Percentiles rank a stretch among this genome's conserved stretches.
These are phyloP conservation scores for Trichosanthes truncata DNA, from an alignment of 306 rosid species.

Conservation along the genomic window DNA sequence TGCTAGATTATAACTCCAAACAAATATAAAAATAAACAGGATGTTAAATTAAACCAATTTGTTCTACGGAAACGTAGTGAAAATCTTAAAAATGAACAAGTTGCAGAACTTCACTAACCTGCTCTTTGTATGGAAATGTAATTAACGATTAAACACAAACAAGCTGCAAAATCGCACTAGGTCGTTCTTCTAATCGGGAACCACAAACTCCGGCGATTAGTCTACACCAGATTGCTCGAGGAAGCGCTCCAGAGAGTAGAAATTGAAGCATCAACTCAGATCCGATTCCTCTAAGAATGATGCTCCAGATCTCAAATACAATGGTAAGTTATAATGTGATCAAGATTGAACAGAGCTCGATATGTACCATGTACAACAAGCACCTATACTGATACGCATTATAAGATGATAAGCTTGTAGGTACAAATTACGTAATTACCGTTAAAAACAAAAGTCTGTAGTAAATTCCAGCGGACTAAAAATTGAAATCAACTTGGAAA, in stretches of 20 bases:
- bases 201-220: background rate
- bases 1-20: background rate
- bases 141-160: background rate
- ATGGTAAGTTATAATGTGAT: background rate
- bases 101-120: background rate
- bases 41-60: background rate
- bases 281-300: background rate
- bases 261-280: background rate
- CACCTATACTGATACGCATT: background rate
- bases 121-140: background rate
- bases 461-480: background rate
- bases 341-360: background rate
- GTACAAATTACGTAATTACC: background rate
- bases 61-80: background rate
- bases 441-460: background rate
- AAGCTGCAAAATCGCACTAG: background rate
- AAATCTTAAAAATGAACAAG: background rate
- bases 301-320: background rate
- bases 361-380: background rate
- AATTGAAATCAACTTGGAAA: background rate
- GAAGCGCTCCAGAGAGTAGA: background rate
- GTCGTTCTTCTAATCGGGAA: background rate
- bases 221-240: background rate
- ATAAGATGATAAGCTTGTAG: background rate
- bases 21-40: background rate